Base-by-base conservation (phyloP, 305 asterid species). In the Fraxinus nigra region DNA sequence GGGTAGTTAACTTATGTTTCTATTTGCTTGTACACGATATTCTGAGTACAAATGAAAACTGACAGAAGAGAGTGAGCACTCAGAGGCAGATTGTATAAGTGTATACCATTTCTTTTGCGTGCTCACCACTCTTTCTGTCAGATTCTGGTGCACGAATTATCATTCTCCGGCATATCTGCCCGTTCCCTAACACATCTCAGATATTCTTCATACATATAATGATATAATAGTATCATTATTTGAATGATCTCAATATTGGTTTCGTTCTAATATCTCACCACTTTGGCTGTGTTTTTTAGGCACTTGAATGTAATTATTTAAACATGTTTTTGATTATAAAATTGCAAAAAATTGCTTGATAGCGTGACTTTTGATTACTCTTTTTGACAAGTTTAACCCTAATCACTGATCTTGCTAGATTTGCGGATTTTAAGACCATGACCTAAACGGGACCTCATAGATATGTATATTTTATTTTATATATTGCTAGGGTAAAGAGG, bases 41-140 rank as follows among this genome's bases (percentile, higher is more conserved):
- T 56, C 67, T 56, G 28, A 16, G 67, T 18, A 18, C 67, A 56
- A 56, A 72, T 33, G 76, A 72, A 69, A 72, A 33, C 76, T 72
- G 76, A 72, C 76, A 72, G 76, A 72, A 72, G 76, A 72, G 76
- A 72, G 76, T 72, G 76, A 72, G 76, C 76, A 72, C 76, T 32
- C 26, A 72, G 76, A 72, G 76, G 76, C 76, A 72, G 28, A 72
- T 32, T 33, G 76, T 72, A 72, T 72, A 16, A 16, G 46, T 33
- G 43, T 33, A 72, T 72, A 72, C 43, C 10, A 33, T 72, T 72
- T 72, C 76, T 33, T 72, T 72, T 72, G 76, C 38, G 76, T 72
- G 76, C 76, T 72, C 76, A 72, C 13, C 18, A 32, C 76, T 72
- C 76, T 33, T 72, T 33, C 76, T 72, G 76, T 72, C 76, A 33